A percentile compares a stretch with the other conserved stretches of the same genome.
These are phyloP conservation scores for Strobilomyces dryophilus DNA, from an alignment of 768 basidiomycete species.

Conservation along the genomic window DNA sequence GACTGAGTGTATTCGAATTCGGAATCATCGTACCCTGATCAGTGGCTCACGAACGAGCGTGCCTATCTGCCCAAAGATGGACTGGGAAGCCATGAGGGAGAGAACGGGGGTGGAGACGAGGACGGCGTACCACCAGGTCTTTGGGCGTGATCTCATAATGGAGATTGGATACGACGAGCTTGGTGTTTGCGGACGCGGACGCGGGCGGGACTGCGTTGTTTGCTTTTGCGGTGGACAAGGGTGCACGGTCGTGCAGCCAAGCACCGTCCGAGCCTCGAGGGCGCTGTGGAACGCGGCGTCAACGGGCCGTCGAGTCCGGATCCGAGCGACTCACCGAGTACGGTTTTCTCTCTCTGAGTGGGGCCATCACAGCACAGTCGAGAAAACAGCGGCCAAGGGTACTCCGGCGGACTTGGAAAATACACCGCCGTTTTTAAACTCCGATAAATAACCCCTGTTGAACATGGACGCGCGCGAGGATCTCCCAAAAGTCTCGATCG, in stretches of 20 bases:
- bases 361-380: conserved; percentile 14
- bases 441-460: conserved; percentile 6
- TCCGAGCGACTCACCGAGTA: conserved; percentile 33
- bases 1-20: conserved; percentile 37
- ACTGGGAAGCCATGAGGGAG: conserved; percentile 30
- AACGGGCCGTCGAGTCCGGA: background rate
- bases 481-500: conserved; percentile 55
- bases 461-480: conserved; percentile 38
- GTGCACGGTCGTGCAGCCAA: conserved; percentile 78
- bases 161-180: conserved; percentile 78
- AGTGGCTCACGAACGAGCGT: conserved; percentile 89
- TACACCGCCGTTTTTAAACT: conserved; percentile 4
- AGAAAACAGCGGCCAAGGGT: background rate
- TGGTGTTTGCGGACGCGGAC: conserved; percentile 35
- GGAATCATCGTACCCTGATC: conserved; percentile 84
- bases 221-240: conserved; percentile 32
- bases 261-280: conserved; percentile 57
- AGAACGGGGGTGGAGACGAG: background rate
- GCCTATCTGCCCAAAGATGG: conserved; percentile 89
- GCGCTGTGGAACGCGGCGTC: conserved; percentile 41
- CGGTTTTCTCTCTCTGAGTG: conserved; percentile 38
- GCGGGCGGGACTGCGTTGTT: conserved; percentile 23
- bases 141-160: conserved; percentile 90
- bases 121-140: conserved; percentile 74
- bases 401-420: conserved; percentile 10